Conservation (phyloP, 352 stramenopile species). For the Aphanomyces stellatus region DNA sequence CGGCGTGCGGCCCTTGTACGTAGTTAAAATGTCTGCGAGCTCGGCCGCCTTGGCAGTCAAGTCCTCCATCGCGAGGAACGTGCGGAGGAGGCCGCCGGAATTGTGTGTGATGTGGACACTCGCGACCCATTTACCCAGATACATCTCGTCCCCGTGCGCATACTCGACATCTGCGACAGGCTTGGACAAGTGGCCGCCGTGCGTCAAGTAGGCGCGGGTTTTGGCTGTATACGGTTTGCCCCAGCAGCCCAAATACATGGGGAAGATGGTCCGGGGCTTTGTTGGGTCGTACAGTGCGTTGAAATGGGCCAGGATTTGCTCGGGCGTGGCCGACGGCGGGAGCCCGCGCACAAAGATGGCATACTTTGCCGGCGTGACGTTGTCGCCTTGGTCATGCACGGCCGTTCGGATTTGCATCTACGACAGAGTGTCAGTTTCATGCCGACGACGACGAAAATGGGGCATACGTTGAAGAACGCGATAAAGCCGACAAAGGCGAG, state of each 20-base stretch:
- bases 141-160: slow-evolving; percentile 32
- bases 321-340: slow-evolving; percentile 47
- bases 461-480: slow-evolving; percentile 30
- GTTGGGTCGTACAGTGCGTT: slow-evolving; percentile 63
- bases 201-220: slow-evolving; percentile 11
- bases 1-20: neutral
- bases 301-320: slow-evolving; percentile 69
- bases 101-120: slow-evolving; percentile 75
- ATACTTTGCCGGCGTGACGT: slow-evolving; percentile 76
- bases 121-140: slow-evolving; percentile 73
- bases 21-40: slow-evolving; percentile 38
- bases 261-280: slow-evolving; percentile 46
- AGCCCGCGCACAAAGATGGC: slow-evolving; percentile 68
- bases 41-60: slow-evolving; percentile 54
- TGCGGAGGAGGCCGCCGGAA: slow-evolving; percentile 59
- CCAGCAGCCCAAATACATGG: slow-evolving; percentile 51
- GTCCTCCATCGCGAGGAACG: slow-evolving; percentile 66
- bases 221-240: slow-evolving; percentile 38
- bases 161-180: slow-evolving; percentile 55
- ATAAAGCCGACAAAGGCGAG: slow-evolving; percentile 59
- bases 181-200: slow-evolving; percentile 18
- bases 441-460: slow-evolving; percentile 54
- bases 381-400: slow-evolving; percentile 31
- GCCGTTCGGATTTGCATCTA: slow-evolving; percentile 25
- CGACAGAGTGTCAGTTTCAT: slow-evolving; percentile 49